Evolutionary conservation across 805 yeast species (phyloP).

Genomic region (Cyberlindnera americana): DNA sequence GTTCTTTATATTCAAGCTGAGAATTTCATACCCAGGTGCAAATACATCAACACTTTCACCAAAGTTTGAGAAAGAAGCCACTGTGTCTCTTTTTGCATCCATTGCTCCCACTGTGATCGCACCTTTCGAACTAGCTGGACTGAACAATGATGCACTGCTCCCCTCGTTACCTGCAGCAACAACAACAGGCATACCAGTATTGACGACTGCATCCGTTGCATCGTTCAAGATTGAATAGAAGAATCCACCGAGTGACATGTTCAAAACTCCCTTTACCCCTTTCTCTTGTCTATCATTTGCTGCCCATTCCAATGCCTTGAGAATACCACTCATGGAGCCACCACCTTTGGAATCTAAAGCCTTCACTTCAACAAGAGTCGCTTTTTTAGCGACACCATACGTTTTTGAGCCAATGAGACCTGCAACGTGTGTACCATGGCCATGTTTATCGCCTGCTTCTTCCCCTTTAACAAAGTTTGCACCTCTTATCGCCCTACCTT

Average conservation of each 20-base stretch:
- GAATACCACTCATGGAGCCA: constrained; percentile 60
- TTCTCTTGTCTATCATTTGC: constrained; percentile 47
- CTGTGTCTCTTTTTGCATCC: constrained; percentile 61
- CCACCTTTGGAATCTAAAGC: constrained; percentile 63
- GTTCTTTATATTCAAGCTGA: constrained; percentile 43
- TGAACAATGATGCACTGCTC: constrained; percentile 67
- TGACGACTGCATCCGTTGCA: constrained; percentile 71
- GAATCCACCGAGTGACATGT: constrained; percentile 75
- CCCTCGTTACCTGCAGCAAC: constrained; percentile 88
- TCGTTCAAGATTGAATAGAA: constrained; percentile 60
- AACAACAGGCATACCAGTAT: constrained; percentile 65
- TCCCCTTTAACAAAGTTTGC: constrained; percentile 54
- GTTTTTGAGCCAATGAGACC: constrained; percentile 78
- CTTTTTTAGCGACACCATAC: constrained; percentile 79
- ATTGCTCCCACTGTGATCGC: constrained; percentile 87
- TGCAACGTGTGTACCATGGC: constrained; percentile 95
- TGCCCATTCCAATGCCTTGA: constrained; percentile 63
- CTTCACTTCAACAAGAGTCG: constrained; percentile 64
- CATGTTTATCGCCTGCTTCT: constrained; percentile 59
- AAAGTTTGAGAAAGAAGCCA: constrained; percentile 83
- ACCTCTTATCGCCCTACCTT: constrained; percentile 58
- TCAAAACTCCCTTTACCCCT: constrained; percentile 56
- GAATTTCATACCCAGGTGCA: constrained; percentile 73
- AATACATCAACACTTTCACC: constrained; percentile 81
- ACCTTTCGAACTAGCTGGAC: constrained; percentile 75